Evolutionary conservation across 1,284 basidiomycete species (phyloP).

Genomic region (Puccinia polysora): DNA sequence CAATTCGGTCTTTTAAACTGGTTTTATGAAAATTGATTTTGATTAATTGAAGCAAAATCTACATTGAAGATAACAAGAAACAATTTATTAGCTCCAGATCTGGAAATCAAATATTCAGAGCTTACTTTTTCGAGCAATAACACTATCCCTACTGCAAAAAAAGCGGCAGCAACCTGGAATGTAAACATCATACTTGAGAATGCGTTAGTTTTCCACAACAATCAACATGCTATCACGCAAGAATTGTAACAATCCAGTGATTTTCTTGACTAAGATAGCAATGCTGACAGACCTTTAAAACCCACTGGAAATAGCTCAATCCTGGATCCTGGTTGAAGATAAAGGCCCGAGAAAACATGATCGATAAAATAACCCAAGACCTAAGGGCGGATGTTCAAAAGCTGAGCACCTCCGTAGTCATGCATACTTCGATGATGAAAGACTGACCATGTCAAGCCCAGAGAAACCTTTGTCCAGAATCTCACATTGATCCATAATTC

Average conservation of each 20-base stretch:
- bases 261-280: no score
- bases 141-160: constrained; percentile 63
- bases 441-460: constrained; percentile 17
- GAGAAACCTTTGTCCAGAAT: constrained; percentile 28
- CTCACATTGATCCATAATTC: constrained; percentile 38
- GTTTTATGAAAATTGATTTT: constrained; percentile 35
- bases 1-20: constrained; percentile 25
- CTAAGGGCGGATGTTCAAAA: constrained; percentile 4
- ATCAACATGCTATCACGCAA: no score
- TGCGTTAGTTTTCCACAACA: not conserved
- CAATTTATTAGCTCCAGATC: not conserved
- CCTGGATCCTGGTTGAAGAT: not conserved
- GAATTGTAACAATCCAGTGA: no score
- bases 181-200: not conserved
- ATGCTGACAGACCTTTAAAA: constrained; percentile 22
- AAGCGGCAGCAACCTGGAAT: constrained; percentile 51
- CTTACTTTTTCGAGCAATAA: constrained; percentile 64
- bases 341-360: constrained; percentile 10
- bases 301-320: constrained; percentile 26
- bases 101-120: not conserved
- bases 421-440: not conserved
- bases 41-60: constrained; percentile 33
- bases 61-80: not conserved
- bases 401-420: not conserved
- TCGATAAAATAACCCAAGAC: constrained; percentile 23